Conservation (phyloP, 805 yeast species). For the Nakazawaea populi region DNA sequence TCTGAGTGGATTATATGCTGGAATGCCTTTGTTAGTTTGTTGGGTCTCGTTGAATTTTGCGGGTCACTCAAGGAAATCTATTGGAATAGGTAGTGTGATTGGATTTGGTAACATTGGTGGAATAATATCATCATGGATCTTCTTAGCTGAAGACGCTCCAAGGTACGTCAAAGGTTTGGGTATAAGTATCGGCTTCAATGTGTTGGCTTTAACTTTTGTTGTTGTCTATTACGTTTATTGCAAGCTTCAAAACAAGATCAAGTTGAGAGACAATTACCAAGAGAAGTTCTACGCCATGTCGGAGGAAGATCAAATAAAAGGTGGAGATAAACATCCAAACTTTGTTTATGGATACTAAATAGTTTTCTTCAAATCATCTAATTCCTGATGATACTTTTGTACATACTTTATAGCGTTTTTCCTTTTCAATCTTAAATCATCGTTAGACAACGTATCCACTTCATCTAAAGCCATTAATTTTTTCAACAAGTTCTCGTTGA, state of each 20-base stretch:
- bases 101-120: slow-evolving; percentile 65
- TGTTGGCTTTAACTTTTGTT: slow-evolving; percentile 32
- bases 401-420: slow-evolving; percentile 54
- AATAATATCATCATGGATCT: slow-evolving; percentile 48
- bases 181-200: slow-evolving; percentile 42
- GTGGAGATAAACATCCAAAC: slow-evolving; percentile 24
- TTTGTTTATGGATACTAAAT: slow-evolving; percentile 3
- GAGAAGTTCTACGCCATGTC: slow-evolving; percentile 22
- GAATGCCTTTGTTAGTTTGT: slow-evolving; percentile 54
- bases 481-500: slow-evolving; percentile 63
- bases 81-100: slow-evolving; percentile 52
- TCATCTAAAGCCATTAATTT: slow-evolving; percentile 62
- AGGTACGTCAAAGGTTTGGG: slow-evolving; percentile 45
- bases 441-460: slow-evolving; percentile 46
- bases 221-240: slow-evolving; percentile 26
- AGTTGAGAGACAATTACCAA: slow-evolving; percentile 26
- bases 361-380: slow-evolving; percentile 31
- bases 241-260: slow-evolving; percentile 27
- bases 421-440: slow-evolving; percentile 48
- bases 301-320: slow-evolving; percentile 26
- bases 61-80: slow-evolving; percentile 49
- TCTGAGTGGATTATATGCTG: slow-evolving; percentile 46
- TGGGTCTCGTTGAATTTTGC: slow-evolving; percentile 52
- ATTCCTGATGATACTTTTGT: slow-evolving; percentile 50
- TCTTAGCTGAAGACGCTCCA: slow-evolving; percentile 45